phyloP scores from a whole-genome alignment of 1,284 basidiomycete species.

The Exobasidium cylindrosporum region DNA sequence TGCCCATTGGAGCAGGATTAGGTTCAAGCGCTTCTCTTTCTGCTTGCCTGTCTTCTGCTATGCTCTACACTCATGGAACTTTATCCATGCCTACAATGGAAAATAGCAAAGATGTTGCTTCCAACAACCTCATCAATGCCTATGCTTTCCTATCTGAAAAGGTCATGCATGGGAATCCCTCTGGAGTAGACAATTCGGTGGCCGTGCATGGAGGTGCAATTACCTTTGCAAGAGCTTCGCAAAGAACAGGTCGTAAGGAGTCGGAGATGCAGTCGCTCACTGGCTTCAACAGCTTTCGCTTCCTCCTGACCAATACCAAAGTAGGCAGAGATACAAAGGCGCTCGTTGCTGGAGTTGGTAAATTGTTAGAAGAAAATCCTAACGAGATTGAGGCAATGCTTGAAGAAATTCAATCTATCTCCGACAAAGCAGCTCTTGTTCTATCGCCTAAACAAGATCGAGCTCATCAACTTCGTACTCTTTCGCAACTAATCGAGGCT shows the following conservation, averaged over 20 bases:
- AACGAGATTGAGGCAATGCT: constrained; percentile 31
- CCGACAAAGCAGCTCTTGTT: constrained; percentile 35
- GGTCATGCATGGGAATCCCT: constrained; percentile 94
- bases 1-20: constrained; percentile 97
- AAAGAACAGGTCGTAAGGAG: constrained; percentile 59
- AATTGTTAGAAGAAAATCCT: constrained; percentile 68
- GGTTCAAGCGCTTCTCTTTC: constrained; percentile 96
- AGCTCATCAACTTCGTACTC: constrained; percentile 17
- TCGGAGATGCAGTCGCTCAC: constrained; percentile 72
- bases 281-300: constrained; percentile 65
- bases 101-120: constrained; percentile 33
- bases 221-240: constrained; percentile 79
- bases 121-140: constrained; percentile 76
- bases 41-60: constrained; percentile 74
- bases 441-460: constrained; percentile 13
- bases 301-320: constrained; percentile 88
- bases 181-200: constrained; percentile 95
- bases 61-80: constrained; percentile 62
- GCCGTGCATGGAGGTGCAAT: constrained; percentile 89
- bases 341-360: constrained; percentile 81
- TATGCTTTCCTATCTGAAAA: constrained; percentile 97
- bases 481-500: constrained; percentile 64
- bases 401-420: constrained; percentile 31
- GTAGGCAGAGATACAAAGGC: constrained; percentile 90
- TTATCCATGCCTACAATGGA: constrained; percentile 61